Base-by-base conservation (phyloP, 2,329 filamentous ascomycete species). In the Hypoxylon sp. region DNA sequence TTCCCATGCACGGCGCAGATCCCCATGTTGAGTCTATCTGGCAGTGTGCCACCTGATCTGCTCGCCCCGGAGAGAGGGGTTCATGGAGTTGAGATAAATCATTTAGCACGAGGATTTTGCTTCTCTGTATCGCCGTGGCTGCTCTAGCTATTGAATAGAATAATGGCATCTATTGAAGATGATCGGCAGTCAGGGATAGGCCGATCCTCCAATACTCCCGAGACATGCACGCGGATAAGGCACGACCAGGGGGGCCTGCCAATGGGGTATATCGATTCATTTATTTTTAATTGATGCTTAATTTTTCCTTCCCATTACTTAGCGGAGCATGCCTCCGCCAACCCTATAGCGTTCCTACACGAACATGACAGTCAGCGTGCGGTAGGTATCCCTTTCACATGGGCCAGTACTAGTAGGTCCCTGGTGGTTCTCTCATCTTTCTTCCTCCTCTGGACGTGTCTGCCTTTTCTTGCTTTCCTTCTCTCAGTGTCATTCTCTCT, bases 301-400 rank as follows among this genome's bases (percentile, higher is more conserved):
- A 64, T 52, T 48, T 45, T 63, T 27, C 37, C n/a, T 48, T 41
- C 48, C 26, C 64, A 48, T 47, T 58, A 64, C 63, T 64, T 51
- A 58, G 60, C 67, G 67, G 68, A 69, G 56, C 41, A 49, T 58
- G 49, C 49, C 58, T 69, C 68, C 68, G 68, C 49, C 35, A 54
- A 33, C 52, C 48, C 48, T 49, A 51, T 59, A 47, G 56, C 63
- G 65, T 70, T 69, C 69, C 67, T 62, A 63, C 66, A 65, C 37
- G 58, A 47, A 45, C 54, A 37, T 45, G 53, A 35, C 29, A 27
- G 40, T 52, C 31, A 43, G 48, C 57, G 49, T 53, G 48, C 57
- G 23, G 43, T 56, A 54, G 29, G 55, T 21, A 27, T 47, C 26
- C 46, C 52, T 60, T 52, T 56, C 60, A 59, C 52, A 61, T 58